Evolutionary conservation across 495 filamentous ascomycete species (phyloP).

Genomic region (Aspergillus sclerotiicarbonarius): DNA sequence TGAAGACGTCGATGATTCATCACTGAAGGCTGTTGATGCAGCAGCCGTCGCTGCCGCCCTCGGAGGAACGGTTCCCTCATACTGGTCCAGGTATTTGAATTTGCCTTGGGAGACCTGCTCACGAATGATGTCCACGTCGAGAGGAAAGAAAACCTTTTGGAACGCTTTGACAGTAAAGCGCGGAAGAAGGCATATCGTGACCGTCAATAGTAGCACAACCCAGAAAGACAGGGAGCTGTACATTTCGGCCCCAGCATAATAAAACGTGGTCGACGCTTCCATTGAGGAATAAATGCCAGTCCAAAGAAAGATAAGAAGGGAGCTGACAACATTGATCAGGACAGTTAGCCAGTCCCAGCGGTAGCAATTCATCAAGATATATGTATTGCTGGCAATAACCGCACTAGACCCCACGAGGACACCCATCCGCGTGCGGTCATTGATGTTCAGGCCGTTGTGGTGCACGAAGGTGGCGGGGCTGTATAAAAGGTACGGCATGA

Average conservation of each 20-base stretch:
- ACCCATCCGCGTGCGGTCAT: constrained; percentile 78
- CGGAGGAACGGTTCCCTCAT: constrained; percentile 43
- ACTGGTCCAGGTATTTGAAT: constrained; percentile 66
- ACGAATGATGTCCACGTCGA: constrained; percentile 92
- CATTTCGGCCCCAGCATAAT: constrained; percentile 71
- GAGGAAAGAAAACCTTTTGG: constrained; percentile 90
- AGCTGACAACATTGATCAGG: constrained; percentile 76
- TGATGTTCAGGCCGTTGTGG: constrained; percentile 65
- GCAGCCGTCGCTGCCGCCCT: constrained; percentile 20
- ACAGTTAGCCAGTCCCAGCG: constrained; percentile 96
- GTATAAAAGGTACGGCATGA: constrained; percentile 84
- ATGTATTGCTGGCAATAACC: constrained; percentile 81
- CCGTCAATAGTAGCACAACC: constrained; percentile 71
- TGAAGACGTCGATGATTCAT: constrained; percentile 56
- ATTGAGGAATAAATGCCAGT: constrained; percentile 85
- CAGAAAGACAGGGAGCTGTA: constrained; percentile 84
- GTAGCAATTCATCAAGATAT: constrained; percentile 94
- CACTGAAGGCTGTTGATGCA: constrained; percentile 29
- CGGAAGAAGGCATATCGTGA: constrained; percentile 77
- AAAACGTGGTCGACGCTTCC: constrained; percentile 66
- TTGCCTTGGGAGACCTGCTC: constrained; percentile 82
- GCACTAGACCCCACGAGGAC: constrained; percentile 75
- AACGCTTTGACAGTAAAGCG: constrained; percentile 80
- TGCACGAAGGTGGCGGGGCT: constrained; percentile 63
- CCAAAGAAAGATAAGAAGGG: constrained; percentile 92